Base-by-base conservation (phyloP, 768 basidiomycete genomes). In the Rhizopogon sp. region DNA sequence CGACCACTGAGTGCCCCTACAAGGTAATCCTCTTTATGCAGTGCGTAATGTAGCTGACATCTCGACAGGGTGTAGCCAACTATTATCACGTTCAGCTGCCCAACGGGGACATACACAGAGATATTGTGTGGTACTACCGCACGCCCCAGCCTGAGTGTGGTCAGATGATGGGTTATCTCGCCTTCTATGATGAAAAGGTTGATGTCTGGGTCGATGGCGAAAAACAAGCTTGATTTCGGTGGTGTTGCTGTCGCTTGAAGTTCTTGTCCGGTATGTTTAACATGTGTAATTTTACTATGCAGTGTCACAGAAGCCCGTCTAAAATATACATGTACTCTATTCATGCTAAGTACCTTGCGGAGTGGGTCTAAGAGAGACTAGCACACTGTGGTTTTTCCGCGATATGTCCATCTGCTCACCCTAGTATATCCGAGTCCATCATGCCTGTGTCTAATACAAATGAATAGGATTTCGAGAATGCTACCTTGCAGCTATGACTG, bases 101-200 rank as follows among this genome's bases (percentile, higher is more conserved):
- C 6, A 69, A 74, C 2, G 78, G 76, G 6, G 71, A 77, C 44
- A 66, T 65, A 14, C 62, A 73, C 39, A 70, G 80, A 31, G 75
- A 84, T 52, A 65, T 85, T 5, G 78, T 82, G 14, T 87, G 86
- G 85, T 85, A 77, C 74, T 87, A 87, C 66, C 78, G 75, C 28
- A 73, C 74, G 39, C 77, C 84, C 0, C 75, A 69, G 13, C 68
- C 70, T 0, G 85, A 85, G 57, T 79, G 79, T 40, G 69, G 74
- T 3, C 72, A 67, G 20, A 76, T 86, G 44, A 71, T 66, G 49
- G 83, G 83, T 16, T 75, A 76, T 55, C 67, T 81, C 6, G 79
- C 82, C 0, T 86, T 85, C 64, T 83, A 82, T 57, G 83, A 87
- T 52, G 84, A 88, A 60, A 84, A 82, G 57, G 79, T 87, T 28